Evolutionary conservation across 345 rosid genomes (phyloP), one percentile per base, ranked within the genome.

Genomic region (Limnanthes douglasii): DNA sequence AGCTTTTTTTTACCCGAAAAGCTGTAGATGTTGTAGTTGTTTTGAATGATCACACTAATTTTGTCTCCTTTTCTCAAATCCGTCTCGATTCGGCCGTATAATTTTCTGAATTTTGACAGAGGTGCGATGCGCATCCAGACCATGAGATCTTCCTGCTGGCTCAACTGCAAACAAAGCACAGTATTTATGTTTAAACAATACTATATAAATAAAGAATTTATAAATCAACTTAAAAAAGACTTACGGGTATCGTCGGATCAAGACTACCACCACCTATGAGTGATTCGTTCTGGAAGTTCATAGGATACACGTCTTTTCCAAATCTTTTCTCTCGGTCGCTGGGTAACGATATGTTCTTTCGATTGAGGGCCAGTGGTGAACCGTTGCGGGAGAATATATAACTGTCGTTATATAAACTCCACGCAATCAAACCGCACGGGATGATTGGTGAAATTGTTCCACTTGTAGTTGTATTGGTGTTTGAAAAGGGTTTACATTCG

Each of bases 111-210:
- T 2, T 40, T 68, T 12, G 80, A 67, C 33, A 72, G 46, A 3
- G 80, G 69, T 2, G 80, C 80, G 2, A 75, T 72, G 1, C 75
- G 66, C 80, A 72, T 72, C 80, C 75, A 72, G 5, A 68, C 75
- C 1, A 68, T 64, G 5, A 72, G 67, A 50, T 64, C 75, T 29
- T 61, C 69, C 65, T 72, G 79, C 40, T 67, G 64, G 24, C 69
- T 70, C 62, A 70, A 51, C 78, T 70, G 51, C 47, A 14, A 18
- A n/a, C n/a, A 30, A 54, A 21, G 26, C 36, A 54, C 34, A 39
- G 6, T 41, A 34, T 9, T 13, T 11, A 21, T 6, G 1, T n/a
- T 33, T 9, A 25, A 12, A 15, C 15, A 4, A 7, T n/a, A n/a
- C n/a, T n/a, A n/a, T n/a, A n/a, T n/a, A n/a, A n/a, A n/a, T n/a